Conservation (phyloP, 2,329 filamentous ascomycete species). For the Pseudogymnoascus verrucosus region DNA sequence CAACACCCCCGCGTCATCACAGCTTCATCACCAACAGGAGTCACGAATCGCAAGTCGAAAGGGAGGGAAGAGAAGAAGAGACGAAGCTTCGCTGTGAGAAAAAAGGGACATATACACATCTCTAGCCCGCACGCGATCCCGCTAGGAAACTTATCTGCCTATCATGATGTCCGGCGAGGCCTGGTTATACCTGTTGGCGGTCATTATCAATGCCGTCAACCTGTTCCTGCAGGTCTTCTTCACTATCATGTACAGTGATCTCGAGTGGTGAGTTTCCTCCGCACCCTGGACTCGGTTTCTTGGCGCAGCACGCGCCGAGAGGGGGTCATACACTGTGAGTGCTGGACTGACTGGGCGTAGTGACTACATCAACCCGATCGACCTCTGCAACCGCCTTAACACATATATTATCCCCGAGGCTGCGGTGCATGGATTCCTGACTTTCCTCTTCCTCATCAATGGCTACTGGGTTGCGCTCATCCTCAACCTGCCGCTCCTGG, state of each 20-base stretch:
- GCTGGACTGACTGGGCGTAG: slow-evolving; percentile 36
- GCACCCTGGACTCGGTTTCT: slow-evolving; percentile 1
- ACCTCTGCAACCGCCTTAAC: slow-evolving; percentile 99
- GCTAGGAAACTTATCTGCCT: slow-evolving; percentile 9
- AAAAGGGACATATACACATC: background rate
- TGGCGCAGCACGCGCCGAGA: background rate
- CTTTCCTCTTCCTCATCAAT: slow-evolving; percentile 93
- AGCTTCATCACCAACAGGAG: background rate
- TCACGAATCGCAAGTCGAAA: background rate
- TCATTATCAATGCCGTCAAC: slow-evolving; percentile 99
- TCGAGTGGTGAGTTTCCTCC: slow-evolving; percentile 83
- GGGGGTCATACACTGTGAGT: background rate
- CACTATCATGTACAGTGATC: slow-evolving; percentile 99
- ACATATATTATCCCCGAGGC: slow-evolving; percentile 99
- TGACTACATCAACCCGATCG: slow-evolving; percentile 99
- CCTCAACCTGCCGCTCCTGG: slow-evolving; percentile 84
- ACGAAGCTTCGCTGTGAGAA: background rate
- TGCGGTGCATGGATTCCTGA: slow-evolving; percentile 91
- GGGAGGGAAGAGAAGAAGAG: background rate
- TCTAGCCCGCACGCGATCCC: background rate
- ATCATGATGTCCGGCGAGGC: slow-evolving; percentile 88
- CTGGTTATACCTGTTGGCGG: slow-evolving; percentile 95
- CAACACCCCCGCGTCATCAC: background rate
- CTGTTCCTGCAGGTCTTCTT: slow-evolving; percentile 99
- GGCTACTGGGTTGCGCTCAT: slow-evolving; percentile 95